Evolutionary conservation across 208 protist species (phyloP), one percentile per base, ranked within the genome.

Genomic region (Tetramitus jugosus): DNA sequence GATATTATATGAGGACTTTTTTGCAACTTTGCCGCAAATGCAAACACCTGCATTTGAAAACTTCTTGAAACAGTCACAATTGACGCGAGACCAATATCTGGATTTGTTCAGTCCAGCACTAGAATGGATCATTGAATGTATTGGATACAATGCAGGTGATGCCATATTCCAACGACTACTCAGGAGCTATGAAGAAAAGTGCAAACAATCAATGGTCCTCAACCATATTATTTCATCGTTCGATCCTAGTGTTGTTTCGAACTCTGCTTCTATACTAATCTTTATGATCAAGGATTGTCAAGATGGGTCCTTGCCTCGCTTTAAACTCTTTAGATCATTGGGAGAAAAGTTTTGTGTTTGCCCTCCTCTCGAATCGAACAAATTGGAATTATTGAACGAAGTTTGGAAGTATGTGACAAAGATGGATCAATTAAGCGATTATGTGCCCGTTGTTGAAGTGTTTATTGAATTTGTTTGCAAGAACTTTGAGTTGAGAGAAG

Each of bases 381-480:
- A 75, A 10, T 3, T 77, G 14, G 60, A 45, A 17, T 80, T 92
- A 1, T 77, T 92, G 14, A 90, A 90, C 64, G 83, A 90, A 45
- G 83, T 90, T 26, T 84, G 81, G 83, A 82, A 76, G 42, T 29
- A 60, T 39, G 75, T 71, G 1, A 79, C 81, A 0, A 60, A 78
- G 0, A 76, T 81, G 8, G 39, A 61, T 42, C 77, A 86, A 49
- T 52, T 84, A 14, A 75, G 74, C 35, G 80, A 89, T 20, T 93
- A 89, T 62, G 83, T 91, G 26, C 43, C 56, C 8, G 79, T 91
- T 29, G 83, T 84, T 26, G 85, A 88, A 43, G 84, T 86, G 26
- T 93, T 80, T 35, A 88, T 93, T 56, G 87, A 93, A 79, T 93
- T 88, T 77, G 75, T 84, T 37, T 79, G 87, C 74, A 88, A 88